These are phyloP conservation scores for Pisolithus sp. DNA, from an alignment of 768 basidiomycete genomes.

Conservation along the genomic window DNA sequence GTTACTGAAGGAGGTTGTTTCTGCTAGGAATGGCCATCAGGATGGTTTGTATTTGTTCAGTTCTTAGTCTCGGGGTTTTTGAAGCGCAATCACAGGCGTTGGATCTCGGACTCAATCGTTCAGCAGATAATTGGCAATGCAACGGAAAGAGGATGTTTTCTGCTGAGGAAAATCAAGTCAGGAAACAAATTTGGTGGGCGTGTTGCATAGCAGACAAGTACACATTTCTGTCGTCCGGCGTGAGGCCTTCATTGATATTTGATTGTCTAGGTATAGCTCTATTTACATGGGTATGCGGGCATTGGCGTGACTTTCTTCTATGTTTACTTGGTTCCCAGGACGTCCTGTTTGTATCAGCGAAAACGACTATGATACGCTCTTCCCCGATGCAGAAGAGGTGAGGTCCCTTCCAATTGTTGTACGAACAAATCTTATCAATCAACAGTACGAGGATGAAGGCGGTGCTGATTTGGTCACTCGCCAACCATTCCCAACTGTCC, in stretches of 20 bases:
- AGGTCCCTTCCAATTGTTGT: slow-evolving; percentile 6
- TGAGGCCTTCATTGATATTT: slow-evolving; percentile 1
- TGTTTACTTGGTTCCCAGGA: slow-evolving; percentile 32
- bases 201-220: slow-evolving; percentile 69
- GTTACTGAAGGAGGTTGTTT: slow-evolving; percentile 2
- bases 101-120: slow-evolving; percentile 76
- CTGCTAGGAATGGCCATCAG: slow-evolving; percentile 61
- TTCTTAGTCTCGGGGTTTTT: not conserved
- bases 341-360: slow-evolving; percentile 66
- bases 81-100: slow-evolving; percentile 45
- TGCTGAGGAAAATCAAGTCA: slow-evolving; percentile 58
- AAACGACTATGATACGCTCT: slow-evolving; percentile 60
- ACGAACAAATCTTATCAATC: slow-evolving; percentile 5
- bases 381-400: slow-evolving; percentile 53
- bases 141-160: slow-evolving; percentile 57
- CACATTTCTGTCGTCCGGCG: slow-evolving; percentile 11
- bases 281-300: slow-evolving; percentile 58
- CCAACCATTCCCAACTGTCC: slow-evolving; percentile 35
- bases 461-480: slow-evolving; percentile 32
- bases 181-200: slow-evolving; percentile 77
- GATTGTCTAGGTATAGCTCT: slow-evolving; percentile 50
- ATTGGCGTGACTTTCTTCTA: not conserved
- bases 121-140: slow-evolving; percentile 68
- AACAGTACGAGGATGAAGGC: slow-evolving; percentile 52
- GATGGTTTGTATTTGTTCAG: slow-evolving; percentile 42